Evolutionary conservation across 495 filamentous ascomycete genomes (phyloP), one percentile per base, ranked within the genome.

Genomic region (Xylaria castorea): DNA sequence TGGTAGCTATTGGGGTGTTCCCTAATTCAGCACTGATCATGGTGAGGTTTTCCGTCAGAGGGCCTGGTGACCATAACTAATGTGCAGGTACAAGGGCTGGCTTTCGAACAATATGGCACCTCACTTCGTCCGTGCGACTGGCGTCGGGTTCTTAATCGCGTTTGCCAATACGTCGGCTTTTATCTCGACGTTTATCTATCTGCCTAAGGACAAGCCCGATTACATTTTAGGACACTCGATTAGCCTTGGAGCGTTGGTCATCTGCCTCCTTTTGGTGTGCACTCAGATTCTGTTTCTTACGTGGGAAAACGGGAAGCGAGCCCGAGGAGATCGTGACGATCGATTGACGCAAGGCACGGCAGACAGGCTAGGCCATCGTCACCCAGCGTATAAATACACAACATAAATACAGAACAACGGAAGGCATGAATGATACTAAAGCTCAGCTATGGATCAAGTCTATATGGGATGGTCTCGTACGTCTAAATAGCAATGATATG

Each of bases 1-100:
- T 91, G 46, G 87, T 87, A 22, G 85, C 87, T 0, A 84, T 84
- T 1, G 90, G 90, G 11, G 89, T 91, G 68, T 92, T 89, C 75
- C 89, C 89, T 4, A 83, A 85, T 14, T 85, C 87, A 16, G 88
- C 88, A 0, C 86, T 91, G 62, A 83, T 89, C 34, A 81, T 92
- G 75, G 51, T 58, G 34, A 69, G 66, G 8, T 38, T 36, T 22
- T 18, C 25, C 16, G 81, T 72, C 58, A 44, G 83, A 1, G 88
- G 84, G 85, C 84, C 87, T 9, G 86, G 87, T 6, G 85, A 86
- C 40, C 3, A 38, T 30, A 40, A 53, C 71, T 75, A 48, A 75
- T 36, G 27, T 34, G 4, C 71, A 8, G 22, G 16, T 25, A 53
- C 25, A 44, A 57, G 66, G 77, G 81, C 16, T 83, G 83, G 83